A percentile compares a stretch with the other conserved stretches of the same genome.
phyloP scores from a whole-genome alignment of 768 basidiomycete genomes.

The Galerina marginata region DNA sequence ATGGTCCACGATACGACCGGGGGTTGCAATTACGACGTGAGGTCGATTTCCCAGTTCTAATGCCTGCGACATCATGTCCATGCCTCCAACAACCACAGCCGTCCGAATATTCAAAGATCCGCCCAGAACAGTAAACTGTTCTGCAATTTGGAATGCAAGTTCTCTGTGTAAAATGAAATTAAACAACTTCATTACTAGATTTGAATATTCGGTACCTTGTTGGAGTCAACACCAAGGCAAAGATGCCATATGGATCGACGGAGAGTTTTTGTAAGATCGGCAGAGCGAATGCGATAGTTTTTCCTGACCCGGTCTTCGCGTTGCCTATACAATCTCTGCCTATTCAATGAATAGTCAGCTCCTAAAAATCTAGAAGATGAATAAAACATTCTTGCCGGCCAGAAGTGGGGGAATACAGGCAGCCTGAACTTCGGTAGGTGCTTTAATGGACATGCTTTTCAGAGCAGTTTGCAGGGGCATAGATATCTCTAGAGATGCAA shows the following conservation, averaged over 20 bases:
- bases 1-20: slow-evolving; percentile 93
- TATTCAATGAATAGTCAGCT: slow-evolving; percentile 29
- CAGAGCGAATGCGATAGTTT: slow-evolving; percentile 96
- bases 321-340: slow-evolving; percentile 97
- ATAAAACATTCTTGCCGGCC: slow-evolving; percentile 53
- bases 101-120: slow-evolving; percentile 81
- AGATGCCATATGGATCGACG: slow-evolving; percentile 92
- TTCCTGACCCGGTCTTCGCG: slow-evolving; percentile 97
- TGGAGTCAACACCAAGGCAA: slow-evolving; percentile 91
- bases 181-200: not conserved
- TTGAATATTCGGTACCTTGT: slow-evolving; percentile 67
- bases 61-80: slow-evolving; percentile 98
- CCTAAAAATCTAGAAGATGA: not conserved
- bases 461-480: slow-evolving; percentile 66
- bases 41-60: slow-evolving; percentile 84
- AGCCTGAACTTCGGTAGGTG: slow-evolving; percentile 86
- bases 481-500: slow-evolving; percentile 65
- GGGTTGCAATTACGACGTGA: slow-evolving; percentile 94
- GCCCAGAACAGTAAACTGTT: slow-evolving; percentile 94
- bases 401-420: slow-evolving; percentile 91
- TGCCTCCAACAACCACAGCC: slow-evolving; percentile 92
- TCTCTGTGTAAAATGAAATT: slow-evolving; percentile 60
- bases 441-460: slow-evolving; percentile 80
- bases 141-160: slow-evolving; percentile 95
- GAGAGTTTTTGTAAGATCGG: slow-evolving; percentile 92